Percentiles rank a stretch among this genome's conserved stretches.
These are phyloP conservation scores for Coemansia sp. DNA, from an alignment of 192 early-diverging fungal species.

Conservation along the genomic window DNA sequence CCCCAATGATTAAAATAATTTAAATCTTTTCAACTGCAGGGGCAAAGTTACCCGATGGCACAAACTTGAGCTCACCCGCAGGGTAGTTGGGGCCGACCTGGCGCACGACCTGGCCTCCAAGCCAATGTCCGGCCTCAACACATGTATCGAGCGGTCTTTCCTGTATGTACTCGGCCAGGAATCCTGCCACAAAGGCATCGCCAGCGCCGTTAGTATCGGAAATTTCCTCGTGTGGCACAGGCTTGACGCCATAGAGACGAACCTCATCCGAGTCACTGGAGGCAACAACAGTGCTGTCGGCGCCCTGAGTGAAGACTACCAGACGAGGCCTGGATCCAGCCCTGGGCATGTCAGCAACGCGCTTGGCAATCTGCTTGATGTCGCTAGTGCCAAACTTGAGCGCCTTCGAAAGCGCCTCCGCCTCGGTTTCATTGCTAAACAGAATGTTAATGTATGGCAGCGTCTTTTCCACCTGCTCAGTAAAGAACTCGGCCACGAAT, in stretches of 20 bases:
- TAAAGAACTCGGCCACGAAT: slow-evolving; percentile 95
- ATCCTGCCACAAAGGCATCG: slow-evolving; percentile 95
- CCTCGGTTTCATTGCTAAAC: slow-evolving; percentile 97
- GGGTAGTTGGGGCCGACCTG: slow-evolving; percentile 75
- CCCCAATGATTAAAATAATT: not conserved
- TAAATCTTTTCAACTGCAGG: slow-evolving; percentile 41
- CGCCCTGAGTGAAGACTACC: slow-evolving; percentile 88
- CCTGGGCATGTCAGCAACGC: slow-evolving; percentile 83
- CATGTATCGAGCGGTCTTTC: slow-evolving; percentile 63
- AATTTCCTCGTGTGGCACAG: slow-evolving; percentile 67
- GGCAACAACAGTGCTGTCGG: slow-evolving; percentile 55
- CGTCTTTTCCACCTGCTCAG: slow-evolving; percentile 69
- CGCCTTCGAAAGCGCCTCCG: slow-evolving; percentile 75
- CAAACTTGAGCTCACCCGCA: slow-evolving; percentile 49
- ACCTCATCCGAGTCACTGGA: slow-evolving; percentile 61
- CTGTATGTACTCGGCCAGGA: slow-evolving; percentile 80
- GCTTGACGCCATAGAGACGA: slow-evolving; percentile 62
- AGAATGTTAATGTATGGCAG: slow-evolving; percentile 88
- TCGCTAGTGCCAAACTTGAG: slow-evolving; percentile 68
- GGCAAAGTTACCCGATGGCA: slow-evolving; percentile 27
- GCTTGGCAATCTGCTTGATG: slow-evolving; percentile 77
- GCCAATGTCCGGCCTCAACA: slow-evolving; percentile 87
- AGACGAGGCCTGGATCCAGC: slow-evolving; percentile 70
- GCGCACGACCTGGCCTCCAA: slow-evolving; percentile 86
- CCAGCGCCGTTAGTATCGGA: slow-evolving; percentile 98